Evolutionary conservation across 2,329 filamentous ascomycete genomes (phyloP).

Genomic region (Aspergillus sp.): DNA sequence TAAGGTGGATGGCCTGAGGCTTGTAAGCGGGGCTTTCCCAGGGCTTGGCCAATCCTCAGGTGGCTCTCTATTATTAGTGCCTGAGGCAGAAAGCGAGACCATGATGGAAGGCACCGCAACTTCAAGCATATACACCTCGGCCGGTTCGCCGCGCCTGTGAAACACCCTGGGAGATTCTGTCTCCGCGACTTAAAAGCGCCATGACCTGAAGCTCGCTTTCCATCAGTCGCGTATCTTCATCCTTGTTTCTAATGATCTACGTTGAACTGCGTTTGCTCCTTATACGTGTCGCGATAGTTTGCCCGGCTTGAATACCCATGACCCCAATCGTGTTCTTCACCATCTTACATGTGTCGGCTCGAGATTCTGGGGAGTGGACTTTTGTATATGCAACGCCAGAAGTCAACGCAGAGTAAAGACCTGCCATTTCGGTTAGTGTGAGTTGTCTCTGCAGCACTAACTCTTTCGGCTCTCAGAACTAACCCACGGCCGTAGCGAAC

Average conservation of each 20-base stretch:
- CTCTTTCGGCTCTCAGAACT: conserved; percentile 3
- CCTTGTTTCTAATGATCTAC: neutral
- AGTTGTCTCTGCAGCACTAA: neutral
- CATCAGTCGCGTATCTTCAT: neutral
- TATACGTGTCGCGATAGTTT: conserved; percentile 23
- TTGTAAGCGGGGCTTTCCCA: neutral
- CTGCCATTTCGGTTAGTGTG: conserved; percentile 32
- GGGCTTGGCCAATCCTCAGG: neutral
- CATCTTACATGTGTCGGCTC: conserved; percentile 51
- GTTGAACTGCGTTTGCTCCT: neutral
- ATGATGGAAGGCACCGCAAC: neutral
- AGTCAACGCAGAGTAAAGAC: conserved; percentile 30
- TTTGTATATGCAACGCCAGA: conserved; percentile 46
- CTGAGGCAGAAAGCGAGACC: neutral
- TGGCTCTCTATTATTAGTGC: neutral
- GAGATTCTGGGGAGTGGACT: conserved; percentile 50
- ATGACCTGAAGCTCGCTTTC: neutral
- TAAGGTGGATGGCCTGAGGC: conserved; percentile 5
- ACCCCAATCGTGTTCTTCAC: conserved; percentile 7
- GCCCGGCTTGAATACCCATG: conserved; percentile 3
- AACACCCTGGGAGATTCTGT: neutral
- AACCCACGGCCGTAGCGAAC: conserved; percentile 23
- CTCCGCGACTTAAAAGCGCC: neutral
- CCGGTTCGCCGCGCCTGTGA: neutral
- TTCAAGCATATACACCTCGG: neutral